Base-by-base conservation (phyloP, 805 yeast genomes). In the Yarrowia osloensis region DNA sequence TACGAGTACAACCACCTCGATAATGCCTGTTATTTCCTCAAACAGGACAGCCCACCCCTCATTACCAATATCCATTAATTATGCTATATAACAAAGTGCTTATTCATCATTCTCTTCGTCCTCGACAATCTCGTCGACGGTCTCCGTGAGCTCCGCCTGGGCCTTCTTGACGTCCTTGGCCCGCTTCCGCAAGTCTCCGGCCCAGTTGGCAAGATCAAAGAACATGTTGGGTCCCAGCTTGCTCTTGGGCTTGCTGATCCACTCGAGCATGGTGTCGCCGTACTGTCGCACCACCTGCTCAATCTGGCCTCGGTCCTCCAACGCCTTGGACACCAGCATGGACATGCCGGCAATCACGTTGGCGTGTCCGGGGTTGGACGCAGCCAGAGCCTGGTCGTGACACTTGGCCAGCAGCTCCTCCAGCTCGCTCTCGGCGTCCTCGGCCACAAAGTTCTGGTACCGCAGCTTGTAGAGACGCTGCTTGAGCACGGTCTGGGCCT, bases 161-260 rank as follows among this genome's bases (percentile, higher is more conserved):
- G 15, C 49, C 63, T 61, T 61, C 31, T 39, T 31, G 24, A 44
- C 54, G 26, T 44, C 46, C 57, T 50, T 50, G 28, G 57, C 40
- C 3, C 49, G 35, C 39, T 63, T 63, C 21, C 59, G 37, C 28
- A 63, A 12, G 19, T 63, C 59, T 13, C 39, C 40, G 15, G 89
- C 74, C 93, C 95, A 93, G 77, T 91, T 91, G 73, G 89, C 83
- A 69, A 91, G 85, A 72, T 92, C 97, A 70, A 86, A 82, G 74
- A 89, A 91, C 73, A 90, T 74, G 13, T 84, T 79, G 9, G 88
- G 80, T 22, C 82, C 82, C 24, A 84, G 76, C 70, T 83, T 85
- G 70, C 84, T 80, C 57, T 78, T 76, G 19, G 79, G 73, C 69
- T 80, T 76, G 22, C 71, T 71, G 50, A 86, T 82, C 97, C 97